Percentiles rank a stretch among this genome's conserved stretches.
These are phyloP conservation scores for Oryza australiensis DNA, from an alignment of 176 grass and related monocot genomes.

Conservation along the genomic window DNA sequence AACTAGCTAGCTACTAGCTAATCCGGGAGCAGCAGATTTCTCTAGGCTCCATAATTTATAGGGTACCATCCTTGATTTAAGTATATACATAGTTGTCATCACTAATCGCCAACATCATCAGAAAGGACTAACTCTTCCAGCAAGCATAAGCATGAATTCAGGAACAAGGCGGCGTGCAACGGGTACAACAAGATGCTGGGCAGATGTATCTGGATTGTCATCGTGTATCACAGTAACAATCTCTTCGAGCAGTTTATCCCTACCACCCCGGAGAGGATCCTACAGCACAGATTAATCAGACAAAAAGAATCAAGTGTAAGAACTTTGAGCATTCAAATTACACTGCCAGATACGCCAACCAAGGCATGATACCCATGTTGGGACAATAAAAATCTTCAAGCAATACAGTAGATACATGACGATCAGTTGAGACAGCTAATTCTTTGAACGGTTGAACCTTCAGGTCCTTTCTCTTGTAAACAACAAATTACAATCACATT, in stretches of 20 bases:
- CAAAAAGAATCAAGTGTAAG: background rate
- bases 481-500: background rate
- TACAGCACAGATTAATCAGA: slow-evolving; percentile 33
- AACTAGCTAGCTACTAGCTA: background rate
- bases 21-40: background rate
- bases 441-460: background rate
- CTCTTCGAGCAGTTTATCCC: slow-evolving; percentile 77
- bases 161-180: slow-evolving; percentile 84
- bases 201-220: slow-evolving; percentile 33
- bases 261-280: slow-evolving; percentile 96
- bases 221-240: slow-evolving; percentile 57
- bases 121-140: slow-evolving; percentile 82
- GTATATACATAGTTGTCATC: background rate
- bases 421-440: background rate
- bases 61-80: background rate
- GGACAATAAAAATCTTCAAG: background rate
- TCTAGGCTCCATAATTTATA: background rate
- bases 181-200: slow-evolving; percentile 39
- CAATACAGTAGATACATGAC: background rate
- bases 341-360: background rate
- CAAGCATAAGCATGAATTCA: slow-evolving; percentile 82
- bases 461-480: background rate
- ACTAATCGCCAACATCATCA: slow-evolving; percentile 28
- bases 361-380: background rate
- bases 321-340: background rate